Conservation (phyloP, 1,284 basidiomycete genomes). For the Abortiporus biennis region DNA sequence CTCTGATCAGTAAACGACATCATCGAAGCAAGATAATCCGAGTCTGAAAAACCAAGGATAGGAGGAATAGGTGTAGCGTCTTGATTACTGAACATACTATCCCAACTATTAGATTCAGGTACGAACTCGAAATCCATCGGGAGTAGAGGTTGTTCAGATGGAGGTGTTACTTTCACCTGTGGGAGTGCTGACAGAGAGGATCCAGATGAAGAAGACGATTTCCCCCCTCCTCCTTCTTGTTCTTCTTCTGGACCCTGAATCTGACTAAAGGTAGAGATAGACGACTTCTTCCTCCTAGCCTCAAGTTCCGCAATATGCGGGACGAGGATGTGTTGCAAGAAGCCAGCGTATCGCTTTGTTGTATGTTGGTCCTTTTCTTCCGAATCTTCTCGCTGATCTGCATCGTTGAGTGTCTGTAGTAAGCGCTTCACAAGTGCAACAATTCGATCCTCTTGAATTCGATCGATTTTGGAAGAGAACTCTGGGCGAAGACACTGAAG, state of each 20-base stretch:
- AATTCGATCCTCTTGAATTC: conserved; percentile 21
- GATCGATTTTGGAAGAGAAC: conserved; percentile 19
- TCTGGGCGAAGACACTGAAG: conserved; percentile 23
- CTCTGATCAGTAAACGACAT: conserved; percentile 13
- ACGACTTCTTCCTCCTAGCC: neutral
- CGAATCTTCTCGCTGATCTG: no score
- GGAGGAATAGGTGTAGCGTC: conserved; percentile 1
- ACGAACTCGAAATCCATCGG: neutral
- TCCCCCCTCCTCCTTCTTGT: neutral
- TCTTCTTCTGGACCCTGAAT: neutral
- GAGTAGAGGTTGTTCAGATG: neutral
- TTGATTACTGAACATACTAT: neutral
- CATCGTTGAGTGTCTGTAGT: conserved; percentile 17
- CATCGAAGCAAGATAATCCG: conserved; percentile 3
- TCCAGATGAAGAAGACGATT: neutral
- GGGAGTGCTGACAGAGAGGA: no score
- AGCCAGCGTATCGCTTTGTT: conserved; percentile 22
- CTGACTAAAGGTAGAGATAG: neutral
- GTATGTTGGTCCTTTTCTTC: conserved; percentile 22
- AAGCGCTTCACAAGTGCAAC: conserved; percentile 19
- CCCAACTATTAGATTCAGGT: neutral
- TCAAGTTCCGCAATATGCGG: conserved; percentile 8
- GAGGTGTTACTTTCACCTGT: neutral
- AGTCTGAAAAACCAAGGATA: conserved; percentile 5
- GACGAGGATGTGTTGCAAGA: conserved; percentile 21